Percentiles rank a stretch among this genome's conserved stretches.
Conservation (phyloP, 192 early-diverging fungal species). For the Funneliformis mosseae region DNA sequence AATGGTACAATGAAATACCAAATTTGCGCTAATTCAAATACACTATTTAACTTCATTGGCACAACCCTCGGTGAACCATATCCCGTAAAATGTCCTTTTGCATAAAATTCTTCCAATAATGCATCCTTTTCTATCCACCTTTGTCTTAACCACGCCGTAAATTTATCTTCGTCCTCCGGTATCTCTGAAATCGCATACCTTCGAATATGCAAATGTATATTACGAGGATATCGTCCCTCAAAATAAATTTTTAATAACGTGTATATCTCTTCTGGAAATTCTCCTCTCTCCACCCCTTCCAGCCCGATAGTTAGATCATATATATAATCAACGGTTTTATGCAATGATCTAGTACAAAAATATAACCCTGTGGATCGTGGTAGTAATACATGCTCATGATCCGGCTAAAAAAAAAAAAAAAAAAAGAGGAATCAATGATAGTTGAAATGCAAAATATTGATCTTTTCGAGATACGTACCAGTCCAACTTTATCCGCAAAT, state of each 20-base stretch:
- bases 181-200: conserved; percentile 64
- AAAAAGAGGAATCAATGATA: neutral
- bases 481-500: conserved; percentile 71
- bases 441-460: neutral
- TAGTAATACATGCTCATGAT: conserved; percentile 73
- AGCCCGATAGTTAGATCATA: conserved; percentile 93
- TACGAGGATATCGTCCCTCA: conserved; percentile 67
- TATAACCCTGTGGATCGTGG: conserved; percentile 85
- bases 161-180: conserved; percentile 70
- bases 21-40: conserved; percentile 25
- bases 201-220: conserved; percentile 83
- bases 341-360: conserved; percentile 69
- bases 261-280: conserved; percentile 85
- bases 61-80: conserved; percentile 5
- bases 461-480: conserved; percentile 39
- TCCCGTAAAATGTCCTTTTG: conserved; percentile 69
- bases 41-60: neutral
- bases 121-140: conserved; percentile 86
- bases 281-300: conserved; percentile 66
- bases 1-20: conserved; percentile 32
- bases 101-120: conserved; percentile 79
- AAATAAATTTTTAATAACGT: conserved; percentile 77
- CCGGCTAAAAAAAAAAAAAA: conserved; percentile 41
- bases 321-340: conserved; percentile 67
- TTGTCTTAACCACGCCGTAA: conserved; percentile 73